Conservation (phyloP, 2,329 filamentous ascomycete genomes). For the Aureobasidium musti region DNA sequence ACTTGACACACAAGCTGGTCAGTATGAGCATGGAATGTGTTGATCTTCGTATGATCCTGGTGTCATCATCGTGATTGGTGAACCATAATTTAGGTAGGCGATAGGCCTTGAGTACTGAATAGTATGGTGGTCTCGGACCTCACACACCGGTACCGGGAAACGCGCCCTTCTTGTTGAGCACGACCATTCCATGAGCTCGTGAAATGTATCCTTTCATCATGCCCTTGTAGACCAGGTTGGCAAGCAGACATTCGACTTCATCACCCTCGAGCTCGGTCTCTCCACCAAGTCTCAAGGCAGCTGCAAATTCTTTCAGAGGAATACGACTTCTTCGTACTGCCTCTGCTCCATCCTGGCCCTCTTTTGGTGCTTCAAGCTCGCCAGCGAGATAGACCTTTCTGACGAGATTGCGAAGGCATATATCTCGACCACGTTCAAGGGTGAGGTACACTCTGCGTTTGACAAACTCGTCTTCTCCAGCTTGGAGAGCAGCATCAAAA, state of each 20-base stretch:
- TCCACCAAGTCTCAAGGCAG: conserved; percentile 72
- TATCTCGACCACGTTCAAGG: conserved; percentile 86
- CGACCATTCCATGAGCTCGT: conserved; percentile 83
- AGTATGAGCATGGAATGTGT: background rate
- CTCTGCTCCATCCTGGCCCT: conserved; percentile 57
- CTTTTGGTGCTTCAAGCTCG: conserved; percentile 76
- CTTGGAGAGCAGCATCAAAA: conserved; percentile 79
- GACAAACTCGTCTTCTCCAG: conserved; percentile 89
- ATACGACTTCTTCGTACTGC: conserved; percentile 71
- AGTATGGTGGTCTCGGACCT: background rate
- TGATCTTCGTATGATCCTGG: background rate
- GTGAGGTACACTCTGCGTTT: conserved; percentile 92
- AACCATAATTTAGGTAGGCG: background rate
- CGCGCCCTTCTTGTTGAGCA: conserved; percentile 87
- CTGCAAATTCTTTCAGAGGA: conserved; percentile 78
- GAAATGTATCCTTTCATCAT: conserved; percentile 96
- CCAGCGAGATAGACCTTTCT: conserved; percentile 86
- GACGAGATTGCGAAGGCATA: conserved; percentile 86
- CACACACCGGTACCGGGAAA: conserved; percentile 85
- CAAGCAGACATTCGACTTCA: conserved; percentile 91
- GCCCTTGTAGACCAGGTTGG: conserved; percentile 83
- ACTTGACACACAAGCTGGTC: background rate
- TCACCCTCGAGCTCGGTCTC: conserved; percentile 62
- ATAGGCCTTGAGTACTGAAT: too few species aligned
- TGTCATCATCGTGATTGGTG: background rate